Base-by-base conservation (phyloP, 2,329 filamentous ascomycete species). In the Chrysoporthe puriensis region DNA sequence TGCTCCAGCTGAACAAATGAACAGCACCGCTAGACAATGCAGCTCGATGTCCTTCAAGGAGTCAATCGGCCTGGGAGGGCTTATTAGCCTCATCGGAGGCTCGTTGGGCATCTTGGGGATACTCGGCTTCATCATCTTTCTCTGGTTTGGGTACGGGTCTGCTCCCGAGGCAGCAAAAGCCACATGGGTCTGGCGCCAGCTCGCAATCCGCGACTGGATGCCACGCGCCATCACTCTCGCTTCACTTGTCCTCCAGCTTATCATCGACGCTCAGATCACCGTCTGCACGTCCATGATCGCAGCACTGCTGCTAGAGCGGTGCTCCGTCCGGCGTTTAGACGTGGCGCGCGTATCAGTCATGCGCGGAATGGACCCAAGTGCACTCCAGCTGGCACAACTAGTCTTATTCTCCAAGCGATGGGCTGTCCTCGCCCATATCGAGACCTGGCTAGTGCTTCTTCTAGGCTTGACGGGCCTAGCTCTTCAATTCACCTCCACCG, bases 271-370 rank as follows among this genome's bases (percentile, higher is more conserved):
- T 4, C 64, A 66, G 6, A 42, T 46, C 5, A 40, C 59, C 18
- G 18, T 66, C 11, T 66, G 64, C 32, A 66, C 64, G 7, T 66
- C 64, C n/a, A 66, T 66, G 64, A 50, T 66, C 9, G 59, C 64
- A n/a, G 64, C 59, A n/a, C 59, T 66, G 36, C 50, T 66, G 1
- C 54, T 62, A 21, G 50, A 66, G 50, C 59, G 64, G 14, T 43
- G 42, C 13, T 58, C 42, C 1, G 50, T 66, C 32, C 64, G 48
- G 6, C 42, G 42, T 2, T 36, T 44, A 14, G 48, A 66, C 16
- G 64, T 4, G n/a, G 64, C 64, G n/a, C 14, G n/a, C 13, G 36
- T 56, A 8, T 66, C 64, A 0, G n/a, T 66, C 6, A 66, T 66
- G 46, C 64, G 64, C 13, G 59, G 50, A 6, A 58, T 44, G 3